These are phyloP conservation scores for Ogataea hybrid DNA, from an alignment of 1,139 yeast genomes.

Conservation along the genomic window DNA sequence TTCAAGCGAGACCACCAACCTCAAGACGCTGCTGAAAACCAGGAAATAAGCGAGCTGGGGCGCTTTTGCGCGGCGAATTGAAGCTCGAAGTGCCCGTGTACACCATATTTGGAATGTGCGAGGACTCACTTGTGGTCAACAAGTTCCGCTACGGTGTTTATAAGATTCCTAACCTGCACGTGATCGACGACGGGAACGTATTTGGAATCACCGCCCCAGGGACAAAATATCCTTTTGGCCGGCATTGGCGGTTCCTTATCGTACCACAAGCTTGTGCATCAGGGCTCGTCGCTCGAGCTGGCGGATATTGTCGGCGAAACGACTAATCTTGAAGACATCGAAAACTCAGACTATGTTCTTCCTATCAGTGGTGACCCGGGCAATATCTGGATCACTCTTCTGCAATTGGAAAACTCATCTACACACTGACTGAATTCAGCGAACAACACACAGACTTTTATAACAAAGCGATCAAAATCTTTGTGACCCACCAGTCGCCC, in stretches of 20 bases:
- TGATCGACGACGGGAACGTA: conserved; percentile 57
- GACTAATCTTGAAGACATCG: conserved; percentile 18
- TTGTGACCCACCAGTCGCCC: conserved; percentile 68
- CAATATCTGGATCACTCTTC: conserved; percentile 69
- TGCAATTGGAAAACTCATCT: conserved; percentile 67
- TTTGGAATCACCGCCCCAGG: conserved; percentile 40
- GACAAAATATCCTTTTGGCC: conserved; percentile 50
- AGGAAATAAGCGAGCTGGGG: conserved; percentile 53
- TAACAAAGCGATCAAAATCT: conserved; percentile 51
- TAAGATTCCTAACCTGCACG: conserved; percentile 51
- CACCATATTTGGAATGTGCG: conserved; percentile 73
- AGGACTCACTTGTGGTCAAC: conserved; percentile 65
- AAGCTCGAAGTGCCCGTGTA: conserved; percentile 66
- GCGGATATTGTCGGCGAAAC: conserved; percentile 24
- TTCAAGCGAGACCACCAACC: conserved; percentile 35
- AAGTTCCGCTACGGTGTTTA: conserved; percentile 56
- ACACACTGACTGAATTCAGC: conserved; percentile 40
- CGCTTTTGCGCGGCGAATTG: conserved; percentile 48
- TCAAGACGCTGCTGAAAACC: conserved; percentile 38
- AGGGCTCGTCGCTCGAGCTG: conserved; percentile 43
- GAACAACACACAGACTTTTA: conserved; percentile 25
- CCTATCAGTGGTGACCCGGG: conserved; percentile 70
- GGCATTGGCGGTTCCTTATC: conserved; percentile 76
- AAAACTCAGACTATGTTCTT: conserved; percentile 24
- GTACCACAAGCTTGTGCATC: conserved; percentile 66